Evolutionary conservation across 2,329 filamentous ascomycete genomes (phyloP), one percentile per base, ranked within the genome.

Genomic region (Aspergillus ustus): DNA sequence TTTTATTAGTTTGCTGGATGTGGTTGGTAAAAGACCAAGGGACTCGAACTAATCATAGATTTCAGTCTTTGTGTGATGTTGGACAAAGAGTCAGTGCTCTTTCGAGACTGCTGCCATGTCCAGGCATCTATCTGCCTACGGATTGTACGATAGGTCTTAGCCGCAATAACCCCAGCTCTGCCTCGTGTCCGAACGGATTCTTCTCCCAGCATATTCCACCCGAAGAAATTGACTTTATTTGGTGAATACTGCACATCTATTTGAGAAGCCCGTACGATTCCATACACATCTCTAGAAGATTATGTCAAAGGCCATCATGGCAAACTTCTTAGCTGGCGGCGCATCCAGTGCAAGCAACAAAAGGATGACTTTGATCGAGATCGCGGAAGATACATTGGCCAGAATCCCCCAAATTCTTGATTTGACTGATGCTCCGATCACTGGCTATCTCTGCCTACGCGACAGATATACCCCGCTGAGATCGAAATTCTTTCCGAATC

Each of bases 341-440:
- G 52, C 25, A 20, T 11, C 46, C 22, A 40, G 53, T 44, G 13
- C 52, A 20, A 52, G 20, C 17, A 50, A 46, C 20, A 53, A 44
- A 40, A 66, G 67, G 52, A 66, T 60, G 54, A 62, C 61, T 9
- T 77, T 86, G n/a, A 73, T 75, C 9, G 73, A 71, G 7, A 72
- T 79, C 19, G 82, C 84, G 6, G 70, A 73, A 53, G 83, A 86
- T 66, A 87, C 84, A 9, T 77, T 75, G 43, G 64, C 66, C 2
- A 72, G 80, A 5, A 78, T 87, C 0, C 83, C 84, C 2, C 73
- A 70, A 7, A 78, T 87, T 28, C 73, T 87, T 2, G 62, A 73
- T 13, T 71, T 80, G 20, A 69, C 82, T 2, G 66, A 78, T 44
- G 69, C 63, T 72, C 80, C 66, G 57, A 70, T 68, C 64, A 72